A percentile compares a stretch with the other conserved stretches of the same genome.
Evolutionary conservation across 371 early-diverging fungal genomes (phyloP).

Genomic region (Rhizomucor miehei): DNA sequence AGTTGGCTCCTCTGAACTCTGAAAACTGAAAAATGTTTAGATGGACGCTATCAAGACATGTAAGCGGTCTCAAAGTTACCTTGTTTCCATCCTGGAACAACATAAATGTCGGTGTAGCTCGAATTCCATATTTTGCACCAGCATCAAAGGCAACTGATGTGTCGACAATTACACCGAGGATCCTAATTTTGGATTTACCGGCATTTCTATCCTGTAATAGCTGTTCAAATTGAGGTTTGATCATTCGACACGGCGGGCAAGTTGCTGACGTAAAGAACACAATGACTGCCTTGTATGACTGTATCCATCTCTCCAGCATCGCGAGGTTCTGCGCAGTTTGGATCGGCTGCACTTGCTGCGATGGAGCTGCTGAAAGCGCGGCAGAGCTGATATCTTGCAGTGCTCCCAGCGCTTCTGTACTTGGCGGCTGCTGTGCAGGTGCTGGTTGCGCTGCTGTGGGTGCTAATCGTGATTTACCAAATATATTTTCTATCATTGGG

Average conservation of each 20-base stretch:
- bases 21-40: conserved; percentile 22
- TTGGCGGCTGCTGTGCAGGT: conserved; percentile 1
- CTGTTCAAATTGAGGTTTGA: conserved; percentile 69
- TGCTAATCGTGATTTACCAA: conserved; percentile 53
- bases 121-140: conserved; percentile 50
- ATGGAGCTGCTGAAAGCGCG: conserved; percentile 37
- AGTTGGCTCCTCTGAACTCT: conserved; percentile 68
- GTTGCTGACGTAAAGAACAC: conserved; percentile 75
- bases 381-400: conserved; percentile 38
- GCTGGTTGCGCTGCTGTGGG: conserved; percentile 11
- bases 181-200: conserved; percentile 19
- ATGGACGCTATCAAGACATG: background rate
- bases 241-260: conserved; percentile 72
- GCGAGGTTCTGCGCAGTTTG: conserved; percentile 34
- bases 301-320: conserved; percentile 33
- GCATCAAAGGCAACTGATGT: conserved; percentile 52
- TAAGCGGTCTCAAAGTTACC: conserved; percentile 10
- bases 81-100: conserved; percentile 67
- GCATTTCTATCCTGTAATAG: conserved; percentile 49
- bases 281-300: conserved; percentile 53
- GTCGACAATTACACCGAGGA: conserved; percentile 69
- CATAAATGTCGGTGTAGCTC: conserved; percentile 90
- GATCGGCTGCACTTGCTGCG: conserved; percentile 1
- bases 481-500: conserved; percentile 81
- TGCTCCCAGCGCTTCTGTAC: conserved; percentile 7